Evolutionary conservation across 1,139 yeast species (phyloP).

Genomic region (Debaryomyces nepalensis): DNA sequence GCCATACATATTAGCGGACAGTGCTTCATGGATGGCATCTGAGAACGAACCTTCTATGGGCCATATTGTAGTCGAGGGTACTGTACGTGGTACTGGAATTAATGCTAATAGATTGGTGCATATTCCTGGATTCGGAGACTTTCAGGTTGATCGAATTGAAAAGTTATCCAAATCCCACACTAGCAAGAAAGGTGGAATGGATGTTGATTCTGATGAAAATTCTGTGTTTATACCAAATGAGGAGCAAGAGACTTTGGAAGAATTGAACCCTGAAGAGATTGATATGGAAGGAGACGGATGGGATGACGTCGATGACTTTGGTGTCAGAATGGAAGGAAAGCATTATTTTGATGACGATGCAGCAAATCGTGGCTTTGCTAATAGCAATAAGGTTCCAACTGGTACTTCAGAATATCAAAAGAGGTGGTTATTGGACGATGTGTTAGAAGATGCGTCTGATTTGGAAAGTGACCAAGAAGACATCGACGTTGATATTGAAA

Average conservation of each 20-base stretch:
- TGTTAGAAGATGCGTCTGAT: slow-evolving; percentile 52
- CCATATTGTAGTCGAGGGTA: slow-evolving; percentile 70
- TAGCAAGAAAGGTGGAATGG: slow-evolving; percentile 18
- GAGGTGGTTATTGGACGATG: slow-evolving; percentile 79
- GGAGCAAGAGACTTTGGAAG: slow-evolving; percentile 68
- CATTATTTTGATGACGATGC: slow-evolving; percentile 57
- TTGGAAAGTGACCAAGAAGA: slow-evolving; percentile 56
- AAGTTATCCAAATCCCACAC: slow-evolving; percentile 30
- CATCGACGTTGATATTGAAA: slow-evolving; percentile 39
- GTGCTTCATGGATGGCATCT: slow-evolving; percentile 46
- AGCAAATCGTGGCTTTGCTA: slow-evolving; percentile 23
- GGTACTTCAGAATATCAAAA: slow-evolving; percentile 96
- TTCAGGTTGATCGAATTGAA: slow-evolving; percentile 72
- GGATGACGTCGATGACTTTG: slow-evolving; percentile 52
- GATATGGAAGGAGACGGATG: slow-evolving; percentile 54
- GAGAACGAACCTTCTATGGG: slow-evolving; percentile 35
- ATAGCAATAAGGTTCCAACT: slow-evolving; percentile 62
- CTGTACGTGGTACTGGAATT: slow-evolving; percentile 85
- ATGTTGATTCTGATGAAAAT: slow-evolving; percentile 35
- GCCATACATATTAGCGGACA: slow-evolving; percentile 83
- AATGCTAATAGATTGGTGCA: slow-evolving; percentile 78
- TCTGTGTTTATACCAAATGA: slow-evolving; percentile 51
- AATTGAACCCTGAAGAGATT: slow-evolving; percentile 62
- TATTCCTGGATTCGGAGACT: slow-evolving; percentile 90
- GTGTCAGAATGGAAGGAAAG: slow-evolving; percentile 75